Base-by-base conservation (phyloP, 2,329 filamentous ascomycete genomes). In the Colletotrichum chrysophilum region DNA sequence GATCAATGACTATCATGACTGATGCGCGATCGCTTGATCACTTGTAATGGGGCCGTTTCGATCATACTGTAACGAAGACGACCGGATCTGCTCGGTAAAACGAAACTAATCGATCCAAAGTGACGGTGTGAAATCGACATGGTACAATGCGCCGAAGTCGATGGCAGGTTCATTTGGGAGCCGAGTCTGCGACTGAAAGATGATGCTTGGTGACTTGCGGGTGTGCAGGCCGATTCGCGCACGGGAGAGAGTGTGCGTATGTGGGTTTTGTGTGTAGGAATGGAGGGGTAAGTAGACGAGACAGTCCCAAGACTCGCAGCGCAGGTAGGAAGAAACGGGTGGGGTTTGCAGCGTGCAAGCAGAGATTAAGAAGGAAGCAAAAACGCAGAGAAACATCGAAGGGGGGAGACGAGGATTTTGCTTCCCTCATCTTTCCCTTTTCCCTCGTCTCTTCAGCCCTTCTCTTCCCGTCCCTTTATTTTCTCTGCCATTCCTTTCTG, bases 1-100 rank as follows among this genome's bases (percentile, higher is more conserved):
- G 66, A 75, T 68, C 34, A 76, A 76, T 71, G 74, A 76, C 60
- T 66, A 71, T 74, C 38, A 76, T 75, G 74, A 76, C 74, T 74
- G 64, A 76, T 52, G 64, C 30, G 48, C 70, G 58, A 76, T 74
- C 70, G 64, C 64, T 76, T 60, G 64, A 69, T 76, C 43, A 62
- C 56, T 43, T 43, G 32, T 55, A 16, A 7, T 24, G 32, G 7
- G 32, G 34, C 30, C 14, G 5, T 26, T 43, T 18, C 4, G 32
- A 26, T 21, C 58, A 34, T 21, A 13, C n/a, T 58, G n/a, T 34
- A 21, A 32, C 9, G 28, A 30, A 61, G 58, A 34, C 16, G 58
- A 61, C 26, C 7, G 18, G 38, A 48, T n/a, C 18, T n/a, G 18
- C 38, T 61, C 26, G 58, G 9, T 21, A 32, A 14, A n/a, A 52